phyloP scores from a whole-genome alignment of 2,329 filamentous ascomycete species.

The Aspergillus proliferans region DNA sequence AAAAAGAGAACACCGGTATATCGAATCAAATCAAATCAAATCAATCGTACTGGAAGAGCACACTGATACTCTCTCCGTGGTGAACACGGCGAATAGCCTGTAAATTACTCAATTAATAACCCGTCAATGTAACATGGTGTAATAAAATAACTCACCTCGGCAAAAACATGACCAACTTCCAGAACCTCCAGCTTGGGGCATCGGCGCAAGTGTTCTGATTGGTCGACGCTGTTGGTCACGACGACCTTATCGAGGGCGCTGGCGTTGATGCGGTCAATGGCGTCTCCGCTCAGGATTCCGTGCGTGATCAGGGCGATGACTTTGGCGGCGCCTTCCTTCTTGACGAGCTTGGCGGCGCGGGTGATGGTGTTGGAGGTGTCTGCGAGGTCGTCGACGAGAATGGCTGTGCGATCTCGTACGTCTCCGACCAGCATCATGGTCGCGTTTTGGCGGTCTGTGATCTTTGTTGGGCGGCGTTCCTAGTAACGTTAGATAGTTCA shows the following conservation, averaged over 20 bases:
- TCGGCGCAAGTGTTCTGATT: constrained; percentile 67
- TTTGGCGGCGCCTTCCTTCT: constrained; percentile 80
- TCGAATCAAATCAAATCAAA: constrained; percentile 3
- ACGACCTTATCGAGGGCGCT: constrained; percentile 89
- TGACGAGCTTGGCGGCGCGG: constrained; percentile 89
- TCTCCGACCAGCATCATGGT: constrained; percentile 95
- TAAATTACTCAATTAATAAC: constrained; percentile 23
- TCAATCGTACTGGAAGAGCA: constrained; percentile 80
- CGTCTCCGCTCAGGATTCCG: constrained; percentile 90
- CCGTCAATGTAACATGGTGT: not conserved
- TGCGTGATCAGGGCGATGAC: constrained; percentile 93
- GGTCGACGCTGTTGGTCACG: constrained; percentile 91
- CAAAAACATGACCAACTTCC: constrained; percentile 82
- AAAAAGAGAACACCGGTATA: constrained; percentile 3
- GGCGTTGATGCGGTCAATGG: constrained; percentile 87
- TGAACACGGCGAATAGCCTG: constrained; percentile 87
- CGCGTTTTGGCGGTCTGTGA: constrained; percentile 70
- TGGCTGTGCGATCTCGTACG: constrained; percentile 72
- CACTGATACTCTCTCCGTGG: constrained; percentile 95
- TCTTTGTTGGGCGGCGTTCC: constrained; percentile 84
- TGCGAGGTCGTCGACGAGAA: constrained; percentile 87
- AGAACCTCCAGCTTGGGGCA: constrained; percentile 89
- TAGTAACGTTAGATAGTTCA: constrained; percentile 32
- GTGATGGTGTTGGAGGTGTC: constrained; percentile 98
- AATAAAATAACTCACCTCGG: constrained; percentile 55